These are phyloP conservation scores for Metarhizium guizhouense DNA, from an alignment of 2,329 filamentous ascomycete genomes.

Conservation along the genomic window DNA sequence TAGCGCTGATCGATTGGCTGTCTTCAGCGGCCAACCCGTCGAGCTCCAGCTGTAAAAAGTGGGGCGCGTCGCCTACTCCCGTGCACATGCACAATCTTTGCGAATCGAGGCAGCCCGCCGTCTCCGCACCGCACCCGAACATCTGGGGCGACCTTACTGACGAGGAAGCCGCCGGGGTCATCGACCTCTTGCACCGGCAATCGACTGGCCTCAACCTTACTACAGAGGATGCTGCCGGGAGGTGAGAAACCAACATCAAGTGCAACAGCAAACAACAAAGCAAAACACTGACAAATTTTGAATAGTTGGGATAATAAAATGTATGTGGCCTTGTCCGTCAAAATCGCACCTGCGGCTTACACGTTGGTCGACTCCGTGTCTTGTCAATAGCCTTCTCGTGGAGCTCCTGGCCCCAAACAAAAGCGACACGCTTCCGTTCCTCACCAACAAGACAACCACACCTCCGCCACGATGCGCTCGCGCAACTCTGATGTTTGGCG, in stretches of 20 bases:
- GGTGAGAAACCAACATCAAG: neutral
- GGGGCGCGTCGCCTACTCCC: too few species aligned
- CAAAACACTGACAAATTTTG: neutral
- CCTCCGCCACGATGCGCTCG: constrained; percentile 33
- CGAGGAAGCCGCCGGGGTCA: neutral
- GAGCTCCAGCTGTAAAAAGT: too few species aligned
- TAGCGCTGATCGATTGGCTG: too few species aligned
- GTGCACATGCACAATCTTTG: neutral
- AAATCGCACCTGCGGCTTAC: neutral
- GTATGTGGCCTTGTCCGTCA: neutral
- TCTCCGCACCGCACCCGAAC: neutral
- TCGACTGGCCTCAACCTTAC: neutral
- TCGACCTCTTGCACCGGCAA: neutral
- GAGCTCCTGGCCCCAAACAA: constrained; percentile 40
- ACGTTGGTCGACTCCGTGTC: neutral
- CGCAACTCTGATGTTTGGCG: constrained; percentile 30
- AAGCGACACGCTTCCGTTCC: constrained; percentile 34
- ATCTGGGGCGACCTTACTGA: neutral
- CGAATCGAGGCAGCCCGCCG: neutral
- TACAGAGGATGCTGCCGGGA: neutral
- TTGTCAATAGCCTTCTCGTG: neutral
- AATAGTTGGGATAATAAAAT: neutral
- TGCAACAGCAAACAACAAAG: neutral
- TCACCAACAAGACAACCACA: constrained; percentile 26
- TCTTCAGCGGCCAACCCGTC: too few species aligned